A percentile compares a stretch with the other conserved stretches of the same genome.
Evolutionary conservation across 768 basidiomycete species (phyloP).

Genomic region (Podaxis sp.): DNA sequence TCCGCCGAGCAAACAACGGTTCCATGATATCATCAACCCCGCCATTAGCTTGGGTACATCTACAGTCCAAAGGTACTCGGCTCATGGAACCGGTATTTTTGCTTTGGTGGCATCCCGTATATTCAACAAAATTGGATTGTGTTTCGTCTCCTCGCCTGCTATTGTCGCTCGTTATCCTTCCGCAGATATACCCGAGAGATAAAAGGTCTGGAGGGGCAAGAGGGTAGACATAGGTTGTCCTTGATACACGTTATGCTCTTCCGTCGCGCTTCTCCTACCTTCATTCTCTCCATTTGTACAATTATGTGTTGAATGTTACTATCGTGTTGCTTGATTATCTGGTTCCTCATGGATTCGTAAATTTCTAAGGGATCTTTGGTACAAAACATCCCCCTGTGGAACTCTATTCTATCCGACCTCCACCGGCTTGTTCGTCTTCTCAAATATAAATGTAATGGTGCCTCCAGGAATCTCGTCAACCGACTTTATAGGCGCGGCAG

Average conservation of each 20-base stretch:
- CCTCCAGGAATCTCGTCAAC: slow-evolving; percentile 57
- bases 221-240: background rate
- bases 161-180: background rate
- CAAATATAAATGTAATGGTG: slow-evolving; percentile 75
- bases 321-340: background rate
- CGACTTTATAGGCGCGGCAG: slow-evolving; percentile 31
- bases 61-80: background rate
- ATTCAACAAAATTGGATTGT: background rate
- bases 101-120: background rate
- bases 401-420: background rate
- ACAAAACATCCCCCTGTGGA: background rate
- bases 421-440: slow-evolving; percentile 37
- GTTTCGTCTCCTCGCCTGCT: background rate
- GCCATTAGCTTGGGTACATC: background rate
- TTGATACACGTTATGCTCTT: background rate
- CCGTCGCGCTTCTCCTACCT: slow-evolving; percentile 13
- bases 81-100: background rate
- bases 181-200: background rate
- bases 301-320: background rate
- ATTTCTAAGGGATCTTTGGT: background rate
- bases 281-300: background rate
- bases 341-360: background rate
- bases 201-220: background rate
- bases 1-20: background rate
- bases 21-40: background rate